These are phyloP conservation scores for Daedaleopsis nitida DNA, from an alignment of 768 basidiomycete genomes.

Conservation along the genomic window DNA sequence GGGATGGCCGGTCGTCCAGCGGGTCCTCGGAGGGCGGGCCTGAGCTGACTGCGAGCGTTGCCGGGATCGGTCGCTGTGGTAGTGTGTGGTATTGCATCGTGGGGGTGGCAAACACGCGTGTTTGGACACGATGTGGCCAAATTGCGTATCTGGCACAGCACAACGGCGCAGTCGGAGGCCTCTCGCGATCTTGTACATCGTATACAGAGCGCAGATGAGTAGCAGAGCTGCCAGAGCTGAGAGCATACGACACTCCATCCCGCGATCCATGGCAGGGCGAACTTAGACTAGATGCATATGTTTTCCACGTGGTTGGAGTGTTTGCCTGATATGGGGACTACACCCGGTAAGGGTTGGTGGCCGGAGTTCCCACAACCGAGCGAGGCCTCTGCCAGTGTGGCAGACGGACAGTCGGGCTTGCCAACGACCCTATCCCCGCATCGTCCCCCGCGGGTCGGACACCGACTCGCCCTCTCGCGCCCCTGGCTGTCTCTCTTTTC, in stretches of 20 bases:
- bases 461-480: conserved; percentile 8
- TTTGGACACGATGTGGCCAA: conserved; percentile 13
- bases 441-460: conserved; percentile 19
- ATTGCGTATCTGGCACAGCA: conserved; percentile 2
- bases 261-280: neutral
- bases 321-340: neutral
- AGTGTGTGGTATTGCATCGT: neutral
- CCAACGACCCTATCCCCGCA: conserved; percentile 7
- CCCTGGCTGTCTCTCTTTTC: conserved; percentile 4
- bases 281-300: neutral
- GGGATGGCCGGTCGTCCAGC: neutral
- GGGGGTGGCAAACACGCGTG: conserved; percentile 3
- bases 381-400: too few relatives aligned
- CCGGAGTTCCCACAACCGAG: conserved; percentile 17
- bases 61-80: neutral
- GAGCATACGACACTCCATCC: neutral
- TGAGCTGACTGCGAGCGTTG: neutral
- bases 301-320: conserved; percentile 2
- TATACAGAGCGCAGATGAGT: conserved; percentile 6
- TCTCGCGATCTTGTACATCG: too few relatives aligned
- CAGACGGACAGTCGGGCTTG: neutral
- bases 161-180: neutral
- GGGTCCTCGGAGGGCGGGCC: conserved; percentile 10
- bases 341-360: conserved; percentile 6
- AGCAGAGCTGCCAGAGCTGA: too few relatives aligned